Base-by-base conservation (phyloP, 805 yeast species). In the Ogataea dorogensis region DNA sequence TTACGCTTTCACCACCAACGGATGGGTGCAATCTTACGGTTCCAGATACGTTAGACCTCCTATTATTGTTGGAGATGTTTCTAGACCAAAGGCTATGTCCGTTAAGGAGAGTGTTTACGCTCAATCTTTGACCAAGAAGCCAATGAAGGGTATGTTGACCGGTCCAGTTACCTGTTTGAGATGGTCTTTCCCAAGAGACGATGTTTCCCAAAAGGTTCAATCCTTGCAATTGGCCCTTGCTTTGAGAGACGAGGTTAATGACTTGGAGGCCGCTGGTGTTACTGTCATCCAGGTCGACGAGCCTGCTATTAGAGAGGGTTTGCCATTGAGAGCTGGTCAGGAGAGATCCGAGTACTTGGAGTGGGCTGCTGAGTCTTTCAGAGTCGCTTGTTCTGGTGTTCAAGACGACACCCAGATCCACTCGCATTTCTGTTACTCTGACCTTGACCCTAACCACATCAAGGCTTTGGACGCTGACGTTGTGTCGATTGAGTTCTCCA, bases 131-230 rank as follows among this genome's bases (percentile, higher is more conserved):
- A 88, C 97, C 62, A 70, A 79, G 59, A 86, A 85, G 77, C 96
- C 97, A 65, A 86, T 93, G 80, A 93, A 93, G 81, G 98, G 98
- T 86, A 93, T 93, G 98, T 83, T 93, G 68, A 89, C 98, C 65
- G 98, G 98, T 73, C 98, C 98, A 68, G 93, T 93, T 61, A 93
- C 98, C 65, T 87, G 95, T 73, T 83, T 93, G 69, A 86, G 98
- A 81, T 93, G 98, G 98, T 93, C 98, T 58, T 93, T 93, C 97
- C 98, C 98, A 77, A 87, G 98, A 84, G 91, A 89, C 67, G 98
- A 93, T 63, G 84, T 91, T 55, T 75, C 95, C 48, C 89, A 85
- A 73, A 78, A 85, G 75, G 77, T 79, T 54, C 98, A 93, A 77
- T 87, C 97, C 56, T 78, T 85, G 68, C 98, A 93, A 79, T 83